Percentiles rank a stretch among this genome's conserved stretches.
Evolutionary conservation across 2,329 filamentous ascomycete genomes (phyloP).

Genomic region (Penicillium sp.): DNA sequence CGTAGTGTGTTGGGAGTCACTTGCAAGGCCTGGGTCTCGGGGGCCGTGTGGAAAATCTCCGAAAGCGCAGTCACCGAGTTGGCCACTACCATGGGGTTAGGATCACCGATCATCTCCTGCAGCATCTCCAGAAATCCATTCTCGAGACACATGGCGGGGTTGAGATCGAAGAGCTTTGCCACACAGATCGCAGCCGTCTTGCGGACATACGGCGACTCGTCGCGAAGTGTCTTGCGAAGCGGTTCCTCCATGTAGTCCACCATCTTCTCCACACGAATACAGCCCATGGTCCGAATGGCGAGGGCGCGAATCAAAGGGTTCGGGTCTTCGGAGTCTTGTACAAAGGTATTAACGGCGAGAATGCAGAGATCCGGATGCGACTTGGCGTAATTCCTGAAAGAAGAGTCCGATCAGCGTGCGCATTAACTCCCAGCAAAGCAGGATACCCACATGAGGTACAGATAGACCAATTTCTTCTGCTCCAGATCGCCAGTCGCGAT

Average conservation of each 20-base stretch:
- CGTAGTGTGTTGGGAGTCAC: constrained; percentile 80
- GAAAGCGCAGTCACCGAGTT: constrained; percentile 92
- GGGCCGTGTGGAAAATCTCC: constrained; percentile 85
- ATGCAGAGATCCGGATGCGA: constrained; percentile 98
- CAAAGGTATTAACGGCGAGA: constrained; percentile 97
- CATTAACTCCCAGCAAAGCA: background rate
- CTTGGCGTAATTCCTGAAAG: constrained; percentile 91
- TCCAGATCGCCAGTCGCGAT: constrained; percentile 92
- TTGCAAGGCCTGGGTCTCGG: constrained; percentile 80
- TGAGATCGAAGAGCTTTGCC: constrained; percentile 94
- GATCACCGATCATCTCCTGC: constrained; percentile 93
- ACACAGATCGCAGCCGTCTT: constrained; percentile 98
- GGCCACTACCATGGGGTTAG: constrained; percentile 98
- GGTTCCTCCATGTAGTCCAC: constrained; percentile 99
- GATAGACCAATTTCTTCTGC: constrained; percentile 98
- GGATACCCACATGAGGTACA: constrained; percentile 80
- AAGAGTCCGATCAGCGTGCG: constrained; percentile 6
- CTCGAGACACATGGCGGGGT: constrained; percentile 86
- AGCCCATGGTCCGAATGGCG: constrained; percentile 97
- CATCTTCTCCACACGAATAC: constrained; percentile 98
- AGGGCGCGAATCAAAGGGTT: constrained; percentile 93
- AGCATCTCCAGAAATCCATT: constrained; percentile 92
- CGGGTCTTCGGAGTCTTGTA: constrained; percentile 97
- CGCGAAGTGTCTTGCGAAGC: constrained; percentile 86
- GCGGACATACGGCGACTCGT: constrained; percentile 96